phyloP scores from a whole-genome alignment of 345 rosid genomes.

The Lepidium africanum region DNA sequence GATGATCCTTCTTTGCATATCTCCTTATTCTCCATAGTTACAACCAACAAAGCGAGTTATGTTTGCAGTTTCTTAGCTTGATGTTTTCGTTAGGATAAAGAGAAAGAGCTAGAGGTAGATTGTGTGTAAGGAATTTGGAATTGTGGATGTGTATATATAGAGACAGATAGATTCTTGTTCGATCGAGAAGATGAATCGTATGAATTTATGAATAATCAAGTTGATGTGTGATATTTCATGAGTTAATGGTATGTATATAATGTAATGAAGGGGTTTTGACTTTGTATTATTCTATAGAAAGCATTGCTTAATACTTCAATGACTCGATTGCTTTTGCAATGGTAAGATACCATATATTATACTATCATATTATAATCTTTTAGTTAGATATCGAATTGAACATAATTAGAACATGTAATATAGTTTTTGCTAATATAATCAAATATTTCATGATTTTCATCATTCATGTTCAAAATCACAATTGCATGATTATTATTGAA shows the following conservation, averaged over 20 bases:
- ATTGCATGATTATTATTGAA: not conserved
- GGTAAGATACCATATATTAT: slow-evolving; percentile 14
- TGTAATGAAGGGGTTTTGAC: not conserved
- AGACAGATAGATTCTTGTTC: not conserved
- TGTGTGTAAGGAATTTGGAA: not conserved
- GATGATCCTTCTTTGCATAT: not conserved
- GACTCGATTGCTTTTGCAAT: slow-evolving; percentile 11
- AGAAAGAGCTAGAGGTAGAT: not conserved
- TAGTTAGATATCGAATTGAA: not conserved
- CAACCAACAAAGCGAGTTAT: not conserved
- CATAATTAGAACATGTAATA: not conserved
- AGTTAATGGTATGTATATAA: not conserved
- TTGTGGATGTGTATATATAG: not conserved
- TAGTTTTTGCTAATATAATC: not conserved
- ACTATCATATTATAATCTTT: not conserved
- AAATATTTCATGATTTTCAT: too few relatives aligned
- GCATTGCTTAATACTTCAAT: slow-evolving; percentile 12
- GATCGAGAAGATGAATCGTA: not conserved
- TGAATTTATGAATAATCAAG: not conserved
- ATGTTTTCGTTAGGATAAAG: not conserved
- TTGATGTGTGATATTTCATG: slow-evolving; percentile 1
- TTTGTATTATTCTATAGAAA: not conserved
- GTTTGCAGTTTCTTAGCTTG: not conserved
- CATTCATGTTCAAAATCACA: not conserved
- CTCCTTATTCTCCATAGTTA: not conserved